A percentile compares a stretch with the other conserved stretches of the same genome.
Evolutionary conservation across 2,329 filamentous ascomycete species (phyloP).

Genomic region (Fusarium sp.): DNA sequence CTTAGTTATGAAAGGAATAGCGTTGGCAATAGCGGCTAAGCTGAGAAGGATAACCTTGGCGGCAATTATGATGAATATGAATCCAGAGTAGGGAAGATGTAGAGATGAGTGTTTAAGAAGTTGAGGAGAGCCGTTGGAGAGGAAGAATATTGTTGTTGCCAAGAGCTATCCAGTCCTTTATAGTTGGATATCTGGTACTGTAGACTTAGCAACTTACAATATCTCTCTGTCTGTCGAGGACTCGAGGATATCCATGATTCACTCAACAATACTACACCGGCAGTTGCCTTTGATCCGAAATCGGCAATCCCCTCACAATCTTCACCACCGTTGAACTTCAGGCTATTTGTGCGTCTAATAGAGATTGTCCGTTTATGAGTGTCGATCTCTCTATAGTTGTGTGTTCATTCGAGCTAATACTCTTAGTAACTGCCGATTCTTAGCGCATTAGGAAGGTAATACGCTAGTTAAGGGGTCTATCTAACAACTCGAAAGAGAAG

Average conservation of each 20-base stretch:
- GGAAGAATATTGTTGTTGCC: accelerated
- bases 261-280: not conserved
- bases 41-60: not conserved
- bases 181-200: accelerated
- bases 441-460: not conserved
- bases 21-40: constrained; percentile 10
- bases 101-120: accelerated
- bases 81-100: accelerated
- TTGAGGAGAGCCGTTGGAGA: not conserved
- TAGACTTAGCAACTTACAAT: not conserved
- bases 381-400: accelerated
- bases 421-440: not conserved
- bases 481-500: too few relatives aligned
- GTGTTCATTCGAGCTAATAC: accelerated
- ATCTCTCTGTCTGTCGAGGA: too few relatives aligned
- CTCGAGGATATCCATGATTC: too few relatives aligned
- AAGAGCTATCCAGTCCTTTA: not conserved
- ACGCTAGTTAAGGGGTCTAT: not conserved
- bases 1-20: constrained; percentile 16
- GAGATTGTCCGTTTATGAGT: accelerated
- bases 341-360: not conserved
- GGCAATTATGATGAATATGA: not conserved
- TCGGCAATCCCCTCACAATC: not conserved
- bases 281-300: not conserved
- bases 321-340: too few relatives aligned